phyloP scores from a whole-genome alignment of 1,284 basidiomycete genomes.

The Cystobasidium sp. region DNA sequence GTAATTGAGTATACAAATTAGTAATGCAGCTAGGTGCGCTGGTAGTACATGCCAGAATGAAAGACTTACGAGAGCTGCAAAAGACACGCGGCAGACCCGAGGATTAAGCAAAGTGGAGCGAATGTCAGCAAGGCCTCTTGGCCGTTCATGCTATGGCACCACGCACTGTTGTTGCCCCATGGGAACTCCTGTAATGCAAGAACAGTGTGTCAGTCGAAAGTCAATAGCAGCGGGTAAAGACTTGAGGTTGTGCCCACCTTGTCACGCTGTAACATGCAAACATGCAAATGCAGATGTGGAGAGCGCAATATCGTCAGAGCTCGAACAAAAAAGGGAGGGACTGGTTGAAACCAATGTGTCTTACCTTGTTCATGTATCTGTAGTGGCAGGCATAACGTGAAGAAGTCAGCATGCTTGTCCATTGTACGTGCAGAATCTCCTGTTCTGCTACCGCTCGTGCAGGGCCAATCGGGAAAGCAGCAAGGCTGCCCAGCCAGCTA shows the following conservation, averaged over 20 bases:
- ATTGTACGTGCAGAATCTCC: not conserved
- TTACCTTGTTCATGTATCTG: constrained; percentile 45
- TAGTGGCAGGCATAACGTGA: not conserved
- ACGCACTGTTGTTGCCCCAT: constrained; percentile 36
- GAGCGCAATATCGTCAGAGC: too few relatives aligned
- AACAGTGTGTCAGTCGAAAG: not conserved
- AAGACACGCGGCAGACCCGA: not conserved
- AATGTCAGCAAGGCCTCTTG: not conserved
- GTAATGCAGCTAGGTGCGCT: too few relatives aligned
- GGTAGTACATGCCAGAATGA: not conserved
- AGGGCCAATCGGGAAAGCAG: constrained; percentile 27
- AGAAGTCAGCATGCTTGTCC: not conserved
- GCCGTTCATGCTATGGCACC: not conserved
- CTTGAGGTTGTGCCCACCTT: constrained; percentile 16
- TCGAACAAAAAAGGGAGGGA: too few relatives aligned
- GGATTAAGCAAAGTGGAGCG: not conserved
- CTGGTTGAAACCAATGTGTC: not conserved
- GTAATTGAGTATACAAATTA: not conserved
- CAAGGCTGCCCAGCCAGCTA: not conserved
- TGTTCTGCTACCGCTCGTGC: not conserved
- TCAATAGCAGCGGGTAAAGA: not conserved
- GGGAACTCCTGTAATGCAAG: constrained; percentile 27
- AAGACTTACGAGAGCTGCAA: constrained; percentile 20
- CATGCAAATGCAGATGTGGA: too few relatives aligned
- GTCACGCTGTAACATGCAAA: constrained; percentile 22